Conservation (phyloP, 352 stramenopile species). For the Pythium scleroteichum region DNA sequence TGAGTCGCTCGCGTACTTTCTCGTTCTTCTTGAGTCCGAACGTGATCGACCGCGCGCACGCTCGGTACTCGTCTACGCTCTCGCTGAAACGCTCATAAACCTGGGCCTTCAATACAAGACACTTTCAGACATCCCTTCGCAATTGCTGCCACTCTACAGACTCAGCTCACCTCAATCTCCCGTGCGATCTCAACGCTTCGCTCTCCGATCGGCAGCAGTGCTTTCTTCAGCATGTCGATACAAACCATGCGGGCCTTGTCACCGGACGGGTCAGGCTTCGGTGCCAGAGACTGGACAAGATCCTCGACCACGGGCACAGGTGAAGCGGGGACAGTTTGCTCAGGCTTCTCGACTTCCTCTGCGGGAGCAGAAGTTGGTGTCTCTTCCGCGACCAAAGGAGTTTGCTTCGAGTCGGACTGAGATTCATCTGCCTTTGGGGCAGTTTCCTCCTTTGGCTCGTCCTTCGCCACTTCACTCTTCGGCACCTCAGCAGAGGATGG, state of each 20-base stretch:
- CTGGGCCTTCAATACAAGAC: slow-evolving; percentile 34
- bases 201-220: slow-evolving; percentile 46
- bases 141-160: background rate
- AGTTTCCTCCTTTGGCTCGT: background rate
- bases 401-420: too few species aligned
- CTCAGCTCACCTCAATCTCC: slow-evolving; percentile 61
- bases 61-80: slow-evolving; percentile 72
- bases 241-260: slow-evolving; percentile 63
- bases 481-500: background rate
- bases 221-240: slow-evolving; percentile 69
- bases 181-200: slow-evolving; percentile 47
- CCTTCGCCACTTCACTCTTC: background rate
- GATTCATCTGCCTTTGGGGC: background rate
- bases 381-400: background rate
- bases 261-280: slow-evolving; percentile 39
- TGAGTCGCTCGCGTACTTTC: slow-evolving; percentile 60
- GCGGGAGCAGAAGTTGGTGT: background rate
- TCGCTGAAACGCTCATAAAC: slow-evolving; percentile 85
- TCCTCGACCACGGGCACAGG: slow-evolving; percentile 21
- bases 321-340: background rate
- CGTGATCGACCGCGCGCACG: slow-evolving; percentile 74
- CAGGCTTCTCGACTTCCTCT: slow-evolving; percentile 3
- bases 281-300: slow-evolving; percentile 3
- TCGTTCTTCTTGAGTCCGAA: slow-evolving; percentile 77
- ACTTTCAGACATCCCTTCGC: background rate